Base-by-base conservation (phyloP, 208 protist species). In the Phytomonas sp. region DNA sequence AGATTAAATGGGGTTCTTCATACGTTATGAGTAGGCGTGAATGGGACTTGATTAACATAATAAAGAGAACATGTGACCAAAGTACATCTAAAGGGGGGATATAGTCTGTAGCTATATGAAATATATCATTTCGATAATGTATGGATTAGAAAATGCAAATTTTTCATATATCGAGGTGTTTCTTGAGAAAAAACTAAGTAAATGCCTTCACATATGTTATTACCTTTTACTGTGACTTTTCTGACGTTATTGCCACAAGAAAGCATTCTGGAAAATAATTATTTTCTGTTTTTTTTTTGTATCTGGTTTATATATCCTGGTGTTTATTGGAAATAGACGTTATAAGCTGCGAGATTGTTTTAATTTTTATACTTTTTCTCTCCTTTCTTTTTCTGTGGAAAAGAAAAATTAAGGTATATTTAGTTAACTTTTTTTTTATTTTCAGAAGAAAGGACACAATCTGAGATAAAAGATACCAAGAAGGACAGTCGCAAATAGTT, bases 391-490 rank as follows among this genome's bases (percentile, higher is more conserved):
- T 33, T 29, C 60, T 42, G 33, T 32, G 5, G 0, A 40, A 14
- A 3, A 2, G 52, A 45, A 59, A 49, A 70, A 29, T 30, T 60
- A 42, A 29, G 16, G n/a, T 37, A 56, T 32, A 62, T 64, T 60
- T 45, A 26, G 31, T 30, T 73, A 33, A 67, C 26, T 68, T 36
- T 68, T 36, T 76, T 31, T 66, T 71, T 65, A 30, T 67, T 71
- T 37, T 23, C 37, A 69, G 45, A 26, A 26, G 45, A 6, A 56
- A 26, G 45, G 19, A 56, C 45, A 56, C 26, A 56, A 5, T 56
- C 26, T 26, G 45, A 56, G 45, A 56, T 3, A 56, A 49, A 49
- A 56, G 26, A 56, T 56, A 56, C 4, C 45, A 26, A 56, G 45
- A 26, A 49, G 40, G 40, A 7, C 45, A 56, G 0, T 72, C 64